Base-by-base conservation (phyloP, 257 asterid species). In the Gardenia jasminoides region DNA sequence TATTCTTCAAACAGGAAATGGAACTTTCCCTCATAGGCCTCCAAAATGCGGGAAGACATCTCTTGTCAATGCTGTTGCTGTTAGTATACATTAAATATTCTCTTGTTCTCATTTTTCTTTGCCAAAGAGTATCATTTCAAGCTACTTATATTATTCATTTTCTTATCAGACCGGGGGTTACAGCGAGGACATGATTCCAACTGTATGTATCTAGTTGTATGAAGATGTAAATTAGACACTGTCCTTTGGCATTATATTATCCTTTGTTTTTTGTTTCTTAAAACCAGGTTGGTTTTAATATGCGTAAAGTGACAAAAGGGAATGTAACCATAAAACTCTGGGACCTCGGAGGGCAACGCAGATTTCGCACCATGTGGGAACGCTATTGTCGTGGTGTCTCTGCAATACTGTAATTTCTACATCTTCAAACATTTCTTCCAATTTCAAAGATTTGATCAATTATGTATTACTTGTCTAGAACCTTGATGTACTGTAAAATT, bases 281-380 rank as follows among this genome's bases (percentile, higher is more conserved):
- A 78, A 39, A 79, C 78, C 84, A 93, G 98, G 99, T 94, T 80
- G 98, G 98, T 67, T 94, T 94, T 79, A 94, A 94, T 80, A 93
- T 94, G 99, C 98, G 99, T 17, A 93, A 94, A 91, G 97, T 94
- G n/a, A 94, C 97, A 26, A 94, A 92, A 84, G 97, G 99, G 83
- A 94, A 94, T 72, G 99, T 94, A 66, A 91, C 97, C 43, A 93
- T 94, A 81, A 94, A 94, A 80, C 93, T 94, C 46, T 94, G 99
- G 99, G 98, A 94, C 80, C 92, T 93, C 86, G 98, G 99, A 81
- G 99, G 99, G 75, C 99, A 94, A 83, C 83, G 93, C 6, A 93
- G 97, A 84, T 94, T 92, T 59, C 97, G 98, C 47, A 76, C 97
- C 59, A 94, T 93, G 99, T 94, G 99, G 99, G 99, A 94, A 86